Base-by-base conservation (phyloP, 768 basidiomycete species). In the Pluteus cervinus region DNA sequence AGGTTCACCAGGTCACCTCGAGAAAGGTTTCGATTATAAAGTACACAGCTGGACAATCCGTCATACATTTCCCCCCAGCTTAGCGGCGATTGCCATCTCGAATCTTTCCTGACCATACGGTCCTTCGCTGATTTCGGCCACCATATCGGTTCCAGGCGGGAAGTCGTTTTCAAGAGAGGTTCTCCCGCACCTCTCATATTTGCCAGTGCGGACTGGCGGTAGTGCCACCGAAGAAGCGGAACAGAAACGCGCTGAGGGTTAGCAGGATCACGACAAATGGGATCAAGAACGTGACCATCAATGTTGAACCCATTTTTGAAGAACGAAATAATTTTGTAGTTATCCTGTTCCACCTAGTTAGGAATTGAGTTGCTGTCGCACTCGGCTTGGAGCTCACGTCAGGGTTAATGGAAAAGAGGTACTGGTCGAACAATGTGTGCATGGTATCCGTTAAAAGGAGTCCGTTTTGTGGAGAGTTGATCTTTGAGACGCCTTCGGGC, bases 91-190 rank as follows among this genome's bases (percentile, higher is more conserved):
- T n/a, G n/a, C n/a, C n/a, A n/a, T n/a, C n/a, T n/a, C n/a, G n/a
- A n/a, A n/a, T n/a, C n/a, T n/a, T n/a, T n/a, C n/a, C n/a, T n/a
- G n/a, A n/a, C n/a, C n/a, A n/a, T n/a, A n/a, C n/a, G n/a, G n/a
- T n/a, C n/a, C n/a, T n/a, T n/a, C n/a, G n/a, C n/a, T 21, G 24
- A 18, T 40, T 28, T 38, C 24, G 6, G 6, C 33, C 38, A 52
- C 46, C 24, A 56, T 53, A 50, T 33, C 48, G 38, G 33, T 41
- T 20, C 49, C n/a, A n/a, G n/a, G n/a, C n/a, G n/a, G n/a, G n/a
- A n/a, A n/a, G 15, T 37, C 10, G 26, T 37, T 17, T 36, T 25
- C 23, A 14, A 36, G 23, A 10, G n/a, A 11, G 25, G 36, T 14
- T 37, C 36, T 11, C 36, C 36, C 3, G 16, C 26, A 21, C 36